Conservation (phyloP, 148 eudicot genomes). For the Arbutus unedo region DNA sequence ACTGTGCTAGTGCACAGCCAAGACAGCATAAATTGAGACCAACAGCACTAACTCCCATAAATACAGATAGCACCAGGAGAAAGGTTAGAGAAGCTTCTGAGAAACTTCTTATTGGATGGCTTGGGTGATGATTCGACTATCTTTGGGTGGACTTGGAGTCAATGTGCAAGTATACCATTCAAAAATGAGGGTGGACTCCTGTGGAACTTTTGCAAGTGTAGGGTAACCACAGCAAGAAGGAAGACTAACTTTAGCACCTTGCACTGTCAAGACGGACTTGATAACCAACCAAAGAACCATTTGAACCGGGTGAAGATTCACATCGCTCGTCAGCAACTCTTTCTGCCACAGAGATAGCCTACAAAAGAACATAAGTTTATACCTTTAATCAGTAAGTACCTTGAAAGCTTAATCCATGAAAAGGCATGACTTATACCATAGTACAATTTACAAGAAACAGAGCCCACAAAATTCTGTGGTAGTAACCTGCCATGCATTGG, state of each 20-base stretch:
- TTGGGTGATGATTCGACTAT: constrained; percentile 9
- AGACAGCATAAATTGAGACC: constrained; percentile 2
- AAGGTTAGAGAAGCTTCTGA: neutral
- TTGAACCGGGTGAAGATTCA: constrained; percentile 81
- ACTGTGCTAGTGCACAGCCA: neutral
- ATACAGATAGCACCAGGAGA: neutral
- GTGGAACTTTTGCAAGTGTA: neutral
- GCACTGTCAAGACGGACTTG: constrained; percentile 99
- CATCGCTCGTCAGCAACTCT: constrained; percentile 97
- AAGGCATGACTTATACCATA: neutral
- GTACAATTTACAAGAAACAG: neutral
- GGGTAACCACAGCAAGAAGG: neutral
- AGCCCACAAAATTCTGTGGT: neutral
- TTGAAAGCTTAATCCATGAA: constrained; percentile 7
- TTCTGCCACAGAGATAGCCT: constrained; percentile 99
- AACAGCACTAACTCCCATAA: neutral
- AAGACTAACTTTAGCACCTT: constrained; percentile 44
- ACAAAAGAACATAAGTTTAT: constrained; percentile 11
- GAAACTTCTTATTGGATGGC: neutral
- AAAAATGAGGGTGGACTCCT: neutral
- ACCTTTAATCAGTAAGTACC: constrained; percentile 8
- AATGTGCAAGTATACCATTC: no score
- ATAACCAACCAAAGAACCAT: constrained; percentile 92
- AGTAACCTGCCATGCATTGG: neutral
- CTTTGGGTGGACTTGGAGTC: neutral